A percentile compares a stretch with the other conserved stretches of the same genome.
phyloP scores from a whole-genome alignment of 495 filamentous ascomycete genomes.

The Trichoderma virens region DNA sequence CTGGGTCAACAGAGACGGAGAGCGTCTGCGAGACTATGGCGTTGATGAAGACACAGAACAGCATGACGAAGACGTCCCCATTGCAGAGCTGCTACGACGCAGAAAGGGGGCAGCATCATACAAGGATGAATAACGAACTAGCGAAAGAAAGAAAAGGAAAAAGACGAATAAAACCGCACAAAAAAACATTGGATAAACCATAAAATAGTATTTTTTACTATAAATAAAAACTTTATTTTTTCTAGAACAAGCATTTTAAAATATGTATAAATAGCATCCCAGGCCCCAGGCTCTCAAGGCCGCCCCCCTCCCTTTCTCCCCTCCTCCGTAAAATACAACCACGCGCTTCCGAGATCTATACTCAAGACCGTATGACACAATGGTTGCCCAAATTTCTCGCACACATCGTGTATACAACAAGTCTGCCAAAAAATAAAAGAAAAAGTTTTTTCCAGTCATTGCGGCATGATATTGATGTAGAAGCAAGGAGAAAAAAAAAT shows the following conservation, averaged over 20 bases:
- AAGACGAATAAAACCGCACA: background rate
- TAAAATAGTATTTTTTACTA: background rate
- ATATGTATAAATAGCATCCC: background rate
- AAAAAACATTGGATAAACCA: background rate
- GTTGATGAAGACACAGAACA: slow-evolving; percentile 61
- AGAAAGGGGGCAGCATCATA: slow-evolving; percentile 15
- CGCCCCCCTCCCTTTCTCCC: background rate
- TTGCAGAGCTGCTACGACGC: slow-evolving; percentile 56
- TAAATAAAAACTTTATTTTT: background rate
- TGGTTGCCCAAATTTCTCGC: background rate
- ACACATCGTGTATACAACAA: background rate
- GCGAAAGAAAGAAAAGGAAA: background rate
- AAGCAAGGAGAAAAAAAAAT: background rate
- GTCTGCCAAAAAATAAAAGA: background rate
- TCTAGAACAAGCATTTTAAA: background rate
- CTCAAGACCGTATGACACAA: background rate
- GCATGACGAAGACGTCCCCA: slow-evolving; percentile 66
- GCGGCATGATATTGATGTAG: background rate
- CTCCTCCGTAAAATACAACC: background rate
- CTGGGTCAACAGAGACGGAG: slow-evolving; percentile 83
- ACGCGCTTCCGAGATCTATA: slow-evolving; percentile 7
- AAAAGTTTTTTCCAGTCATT: background rate
- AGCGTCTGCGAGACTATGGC: slow-evolving; percentile 79
- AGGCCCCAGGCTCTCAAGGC: background rate
- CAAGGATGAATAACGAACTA: background rate